Percentiles rank a stretch among this genome's conserved stretches.
These are phyloP conservation scores for Exophiala calicioides DNA, from an alignment of 2,329 filamentous ascomycete genomes.

Conservation along the genomic window DNA sequence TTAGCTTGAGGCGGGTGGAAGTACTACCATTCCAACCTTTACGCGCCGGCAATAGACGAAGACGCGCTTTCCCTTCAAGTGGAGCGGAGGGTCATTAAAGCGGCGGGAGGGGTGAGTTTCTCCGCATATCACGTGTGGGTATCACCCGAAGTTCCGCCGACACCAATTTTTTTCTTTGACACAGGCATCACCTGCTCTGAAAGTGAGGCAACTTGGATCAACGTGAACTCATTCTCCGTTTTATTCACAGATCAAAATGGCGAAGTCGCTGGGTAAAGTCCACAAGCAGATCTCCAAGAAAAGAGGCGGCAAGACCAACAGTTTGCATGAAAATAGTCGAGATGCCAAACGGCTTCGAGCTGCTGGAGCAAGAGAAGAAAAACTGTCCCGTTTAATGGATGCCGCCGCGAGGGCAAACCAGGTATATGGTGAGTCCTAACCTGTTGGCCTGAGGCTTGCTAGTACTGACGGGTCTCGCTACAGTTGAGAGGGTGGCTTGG, in stretches of 20 bases:
- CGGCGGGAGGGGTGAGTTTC: neutral
- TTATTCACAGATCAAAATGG: too few species aligned
- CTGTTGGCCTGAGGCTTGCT: neutral
- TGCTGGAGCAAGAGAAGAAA: slow-evolving; percentile 78
- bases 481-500: slow-evolving; percentile 68
- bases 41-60: slow-evolving; percentile 4
- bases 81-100: too few species aligned
- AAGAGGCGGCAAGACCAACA: slow-evolving; percentile 69
- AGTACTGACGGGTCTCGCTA: slow-evolving; percentile 6
- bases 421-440: slow-evolving; percentile 62
- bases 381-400: slow-evolving; percentile 71
- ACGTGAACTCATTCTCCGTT: too few species aligned
- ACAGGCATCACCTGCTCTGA: too few species aligned
- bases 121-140: neutral
- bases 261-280: slow-evolving; percentile 76
- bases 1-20: neutral
- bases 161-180: slow-evolving; percentile 9
- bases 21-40: neutral
- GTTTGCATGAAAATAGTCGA: slow-evolving; percentile 83
- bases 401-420: slow-evolving; percentile 72
- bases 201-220: too few species aligned
- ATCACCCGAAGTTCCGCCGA: slow-evolving; percentile 21
- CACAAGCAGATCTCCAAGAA: slow-evolving; percentile 90
- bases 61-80: too few species aligned
- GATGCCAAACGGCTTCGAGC: slow-evolving; percentile 79